Percentiles rank a stretch among this genome's conserved stretches.
These are phyloP conservation scores for Phytopythium cucurbitacearum DNA, from an alignment of 352 stramenopile species.

Conservation along the genomic window DNA sequence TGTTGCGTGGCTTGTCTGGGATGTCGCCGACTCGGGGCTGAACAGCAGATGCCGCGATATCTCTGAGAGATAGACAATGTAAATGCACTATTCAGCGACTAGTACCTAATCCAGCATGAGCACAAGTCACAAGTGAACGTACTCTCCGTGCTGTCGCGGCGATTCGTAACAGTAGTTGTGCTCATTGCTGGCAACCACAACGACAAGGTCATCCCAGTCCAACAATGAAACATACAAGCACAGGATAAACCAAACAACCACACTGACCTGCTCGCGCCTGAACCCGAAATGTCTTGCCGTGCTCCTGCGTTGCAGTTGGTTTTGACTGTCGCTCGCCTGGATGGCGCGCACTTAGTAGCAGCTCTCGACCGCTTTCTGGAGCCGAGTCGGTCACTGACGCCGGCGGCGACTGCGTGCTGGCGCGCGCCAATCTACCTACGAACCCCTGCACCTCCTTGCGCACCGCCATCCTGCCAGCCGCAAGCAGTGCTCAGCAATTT, in stretches of 20 bases:
- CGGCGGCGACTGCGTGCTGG: slow-evolving; percentile 40
- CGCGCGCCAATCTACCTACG: slow-evolving; percentile 50
- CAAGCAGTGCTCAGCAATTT: not conserved
- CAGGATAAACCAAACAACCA: no score
- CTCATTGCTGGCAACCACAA: no score
- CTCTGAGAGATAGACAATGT: slow-evolving; percentile 2
- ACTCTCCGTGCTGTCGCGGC: slow-evolving; percentile 1
- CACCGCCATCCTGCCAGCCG: slow-evolving; percentile 31
- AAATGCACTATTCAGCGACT: slow-evolving; percentile 2
- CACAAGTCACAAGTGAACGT: not conserved
- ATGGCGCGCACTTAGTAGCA: slow-evolving; percentile 1
- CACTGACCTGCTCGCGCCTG: no score
- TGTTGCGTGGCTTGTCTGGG: not conserved
- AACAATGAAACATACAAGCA: no score
- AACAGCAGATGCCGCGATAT: slow-evolving; percentile 51
- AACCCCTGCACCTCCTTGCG: slow-evolving; percentile 70
- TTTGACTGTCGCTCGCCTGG: no score
- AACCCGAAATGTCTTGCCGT: no score
- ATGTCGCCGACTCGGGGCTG: slow-evolving; percentile 18
- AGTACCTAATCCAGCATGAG: not conserved
- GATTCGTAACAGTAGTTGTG: not conserved
- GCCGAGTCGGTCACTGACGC: not conserved
- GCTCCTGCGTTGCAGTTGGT: no score
- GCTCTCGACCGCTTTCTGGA: not conserved
- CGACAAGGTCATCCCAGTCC: no score